Conservation (phyloP, 2,329 filamentous ascomycete genomes). For the Leptographium procerum region DNA sequence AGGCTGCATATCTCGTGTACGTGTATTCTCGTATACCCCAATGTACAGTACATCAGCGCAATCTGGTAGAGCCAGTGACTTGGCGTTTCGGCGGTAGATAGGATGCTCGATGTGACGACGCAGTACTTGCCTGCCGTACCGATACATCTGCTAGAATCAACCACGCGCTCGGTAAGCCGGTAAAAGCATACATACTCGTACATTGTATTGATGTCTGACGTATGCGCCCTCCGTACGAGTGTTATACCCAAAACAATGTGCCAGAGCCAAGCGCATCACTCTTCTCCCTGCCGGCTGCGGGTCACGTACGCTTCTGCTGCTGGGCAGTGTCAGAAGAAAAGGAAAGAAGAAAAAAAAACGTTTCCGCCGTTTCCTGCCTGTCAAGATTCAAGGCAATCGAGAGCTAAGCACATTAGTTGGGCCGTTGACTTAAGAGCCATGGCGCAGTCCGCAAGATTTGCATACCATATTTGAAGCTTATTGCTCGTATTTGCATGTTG, state of each 20-base stretch:
- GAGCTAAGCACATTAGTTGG: too few species aligned
- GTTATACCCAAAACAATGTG: too few species aligned
- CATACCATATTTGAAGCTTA: background rate
- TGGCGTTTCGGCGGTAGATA: background rate
- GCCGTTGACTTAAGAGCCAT: background rate
- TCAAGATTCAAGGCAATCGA: background rate
- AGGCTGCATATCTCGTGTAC: conserved; percentile 1
- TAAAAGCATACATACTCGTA: too few species aligned
- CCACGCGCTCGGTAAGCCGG: background rate
- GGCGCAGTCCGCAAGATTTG: background rate
- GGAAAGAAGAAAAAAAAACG: too few species aligned
- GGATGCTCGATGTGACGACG: background rate
- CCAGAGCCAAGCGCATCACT: background rate
- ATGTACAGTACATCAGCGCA: background rate
- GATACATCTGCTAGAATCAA: background rate
- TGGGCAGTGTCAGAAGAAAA: too few species aligned
- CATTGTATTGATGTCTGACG: too few species aligned
- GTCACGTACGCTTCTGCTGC: background rate
- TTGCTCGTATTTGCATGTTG: too few species aligned
- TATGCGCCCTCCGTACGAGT: too few species aligned
- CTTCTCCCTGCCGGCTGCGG: background rate
- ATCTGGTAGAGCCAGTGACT: background rate
- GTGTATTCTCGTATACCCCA: background rate
- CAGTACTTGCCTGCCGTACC: background rate
- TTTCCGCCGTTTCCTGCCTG: background rate